phyloP scores from a whole-genome alignment of 148 eudicot species.

The Rhododendron griersonianum region DNA sequence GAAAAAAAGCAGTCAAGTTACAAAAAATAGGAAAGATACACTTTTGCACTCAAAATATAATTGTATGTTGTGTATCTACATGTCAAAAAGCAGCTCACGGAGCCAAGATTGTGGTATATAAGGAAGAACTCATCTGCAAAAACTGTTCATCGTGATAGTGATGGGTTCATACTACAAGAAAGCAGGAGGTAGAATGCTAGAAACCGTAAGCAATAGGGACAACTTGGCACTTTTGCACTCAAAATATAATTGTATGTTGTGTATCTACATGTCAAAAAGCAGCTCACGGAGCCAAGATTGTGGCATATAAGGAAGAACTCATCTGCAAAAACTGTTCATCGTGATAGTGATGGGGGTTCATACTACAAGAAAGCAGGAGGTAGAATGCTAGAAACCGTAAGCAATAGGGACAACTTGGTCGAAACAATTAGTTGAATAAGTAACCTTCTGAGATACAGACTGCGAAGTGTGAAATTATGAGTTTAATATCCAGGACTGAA shows the following conservation, averaged over 20 bases:
- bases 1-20: not conserved
- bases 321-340: not conserved
- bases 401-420: not conserved
- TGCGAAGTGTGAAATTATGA: not conserved
- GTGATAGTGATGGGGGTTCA: too few species aligned
- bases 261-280: not conserved
- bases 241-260: not conserved
- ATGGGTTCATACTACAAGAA: not conserved
- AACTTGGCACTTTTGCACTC: not conserved
- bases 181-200: not conserved
- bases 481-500: not conserved
- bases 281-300: not conserved
- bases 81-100: not conserved
- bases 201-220: not conserved
- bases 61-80: not conserved
- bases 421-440: not conserved
- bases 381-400: not conserved
- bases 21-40: not conserved
- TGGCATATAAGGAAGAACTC: not conserved
- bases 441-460: not conserved
- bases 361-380: not conserved
- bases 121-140: not conserved
- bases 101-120: not conserved
- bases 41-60: not conserved
- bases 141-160: not conserved